Base-by-base conservation (phyloP, 371 early-diverging fungal genomes). In the Mortierella sp. region DNA sequence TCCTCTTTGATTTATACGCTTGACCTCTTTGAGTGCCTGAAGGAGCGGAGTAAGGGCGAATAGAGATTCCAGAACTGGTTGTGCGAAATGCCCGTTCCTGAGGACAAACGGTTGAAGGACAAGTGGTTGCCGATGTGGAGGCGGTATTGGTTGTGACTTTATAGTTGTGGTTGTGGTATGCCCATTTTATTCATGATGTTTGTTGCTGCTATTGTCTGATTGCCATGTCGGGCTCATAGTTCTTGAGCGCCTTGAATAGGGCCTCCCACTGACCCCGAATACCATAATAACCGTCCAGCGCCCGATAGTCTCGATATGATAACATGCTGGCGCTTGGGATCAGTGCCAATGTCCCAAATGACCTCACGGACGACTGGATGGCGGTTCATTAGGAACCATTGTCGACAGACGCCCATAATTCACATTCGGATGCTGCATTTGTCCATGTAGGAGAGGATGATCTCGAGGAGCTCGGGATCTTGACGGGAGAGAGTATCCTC, bases 371-470 rank as follows among this genome's bases (percentile, higher is more conserved):
- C 61, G 16, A 61, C 61, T 2, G 16, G 61, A 16, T 61, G 34
- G 16, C 34, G 61, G 16, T 61, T 61, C 61, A 61, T 61, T 13
- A 61, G 61, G 34, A 34, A 61, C 34, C 61, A 61, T 61, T 61
- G 61, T 2, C 34, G 61, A 26, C 61, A 61, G 34, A 61, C 61
- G 19, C 61, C 14, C 61, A 61, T 34, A 16, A 34, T 31, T 16
- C 34, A 16, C 19, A 16, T 19, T 11, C 34, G 34, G 34, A 61
- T 31, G 28, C 19, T 61, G 11, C 13, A 31, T 31, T 61, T 61
- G 61, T 61, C 61, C 19, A 61, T 6, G 8, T 61, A 61, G 19
- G 61, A 61, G 34, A 61, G 31, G 28, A 61, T 61, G 13, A 61
- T 61, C 19, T 61, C 61, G 19, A 61, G 34, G 61, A 61, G 34